Conservation (phyloP, 129 eudicot species). For the Calendula officinalis region DNA sequence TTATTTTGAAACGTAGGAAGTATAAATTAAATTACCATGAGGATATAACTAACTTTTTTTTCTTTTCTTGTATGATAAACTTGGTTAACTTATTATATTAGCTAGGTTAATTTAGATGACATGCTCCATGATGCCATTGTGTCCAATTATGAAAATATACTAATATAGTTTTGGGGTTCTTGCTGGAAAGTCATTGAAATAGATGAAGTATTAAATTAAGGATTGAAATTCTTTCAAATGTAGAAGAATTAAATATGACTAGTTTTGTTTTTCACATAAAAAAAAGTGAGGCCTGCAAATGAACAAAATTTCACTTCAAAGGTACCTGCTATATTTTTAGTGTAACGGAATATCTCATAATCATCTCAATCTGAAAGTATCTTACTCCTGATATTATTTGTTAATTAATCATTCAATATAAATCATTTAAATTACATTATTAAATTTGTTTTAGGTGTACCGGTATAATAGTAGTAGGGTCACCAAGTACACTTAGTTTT, state of each 20-base stretch:
- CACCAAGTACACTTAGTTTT: not conserved
- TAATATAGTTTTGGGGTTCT: not conserved
- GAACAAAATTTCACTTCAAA: too few relatives aligned
- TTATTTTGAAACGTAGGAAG: too few relatives aligned
- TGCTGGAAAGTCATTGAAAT: not conserved
- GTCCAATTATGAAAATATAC: not conserved
- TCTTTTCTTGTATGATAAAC: not conserved
- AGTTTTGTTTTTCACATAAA: too few relatives aligned
- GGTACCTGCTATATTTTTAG: too few relatives aligned
- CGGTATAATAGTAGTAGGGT: not conserved
- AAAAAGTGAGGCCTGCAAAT: too few relatives aligned
- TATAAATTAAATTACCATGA: too few relatives aligned
- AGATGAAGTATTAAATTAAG: not conserved
- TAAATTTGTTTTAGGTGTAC: not conserved
- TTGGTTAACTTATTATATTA: not conserved
- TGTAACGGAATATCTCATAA: too few relatives aligned
- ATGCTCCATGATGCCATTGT: conserved; percentile 3
- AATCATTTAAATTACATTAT: not conserved
- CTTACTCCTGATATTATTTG: not conserved
- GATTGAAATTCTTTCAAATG: too few relatives aligned
- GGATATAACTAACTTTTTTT: not conserved
- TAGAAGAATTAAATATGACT: too few relatives aligned
- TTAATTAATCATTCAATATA: conserved; percentile 11
- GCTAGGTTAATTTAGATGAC: conserved; percentile 2
- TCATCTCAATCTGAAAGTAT: too few relatives aligned